phyloP scores from a whole-genome alignment of 1,284 basidiomycete genomes.

The Neolentinus lepideus region DNA sequence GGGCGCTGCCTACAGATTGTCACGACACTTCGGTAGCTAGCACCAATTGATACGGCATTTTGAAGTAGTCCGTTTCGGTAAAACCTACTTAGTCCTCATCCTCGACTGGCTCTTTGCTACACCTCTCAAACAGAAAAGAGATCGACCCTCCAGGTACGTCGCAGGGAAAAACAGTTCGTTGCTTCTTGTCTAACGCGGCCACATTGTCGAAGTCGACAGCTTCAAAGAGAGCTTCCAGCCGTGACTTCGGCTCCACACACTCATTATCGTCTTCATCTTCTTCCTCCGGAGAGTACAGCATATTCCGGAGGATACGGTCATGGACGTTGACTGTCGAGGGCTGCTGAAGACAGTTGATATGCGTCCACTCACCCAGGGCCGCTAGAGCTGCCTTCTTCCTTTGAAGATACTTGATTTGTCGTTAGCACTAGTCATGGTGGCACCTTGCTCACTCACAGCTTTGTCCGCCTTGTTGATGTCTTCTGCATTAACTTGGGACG shows the following conservation, averaged over 20 bases:
- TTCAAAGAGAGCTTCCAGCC: slow-evolving; percentile 28
- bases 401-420: slow-evolving; percentile 45
- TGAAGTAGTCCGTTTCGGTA: not conserved
- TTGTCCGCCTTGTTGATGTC: slow-evolving; percentile 43
- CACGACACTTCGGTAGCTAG: too few relatives aligned
- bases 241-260: slow-evolving; percentile 17
- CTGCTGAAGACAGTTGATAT: slow-evolving; percentile 64
- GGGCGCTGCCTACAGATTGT: too few relatives aligned
- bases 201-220: slow-evolving; percentile 39
- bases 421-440: not conserved
- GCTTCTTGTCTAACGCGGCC: slow-evolving; percentile 24
- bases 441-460: slow-evolving; percentile 32
- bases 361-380: slow-evolving; percentile 83
- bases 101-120: slow-evolving; percentile 18
- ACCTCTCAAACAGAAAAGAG: slow-evolving; percentile 66
- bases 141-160: slow-evolving; percentile 60
- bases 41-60: too few relatives aligned
- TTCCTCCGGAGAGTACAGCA: slow-evolving; percentile 32
- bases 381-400: slow-evolving; percentile 77
- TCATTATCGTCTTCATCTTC: slow-evolving; percentile 11
- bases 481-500: slow-evolving; percentile 57
- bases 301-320: slow-evolving; percentile 54
- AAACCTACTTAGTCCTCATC: slow-evolving; percentile 3
- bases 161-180: slow-evolving; percentile 16
- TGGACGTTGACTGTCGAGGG: slow-evolving; percentile 41